phyloP scores from a whole-genome alignment of 441 rosid species.

The Flueggea neowawraea region DNA sequence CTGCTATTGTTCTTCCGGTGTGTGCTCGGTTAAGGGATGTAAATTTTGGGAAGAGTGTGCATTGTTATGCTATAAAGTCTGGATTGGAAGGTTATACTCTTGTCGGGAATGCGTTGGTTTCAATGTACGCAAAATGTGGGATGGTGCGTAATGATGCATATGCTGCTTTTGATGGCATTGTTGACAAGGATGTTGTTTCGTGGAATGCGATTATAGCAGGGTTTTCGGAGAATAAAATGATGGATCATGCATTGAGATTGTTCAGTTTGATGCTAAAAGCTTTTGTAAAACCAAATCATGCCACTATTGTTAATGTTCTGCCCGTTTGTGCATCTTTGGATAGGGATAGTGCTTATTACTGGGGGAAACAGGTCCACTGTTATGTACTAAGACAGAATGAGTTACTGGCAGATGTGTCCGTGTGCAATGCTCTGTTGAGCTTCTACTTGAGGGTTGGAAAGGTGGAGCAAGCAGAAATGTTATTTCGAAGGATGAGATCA shows the following conservation, averaged over 20 bases:
- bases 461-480: slow-evolving; percentile 46
- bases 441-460: slow-evolving; percentile 61
- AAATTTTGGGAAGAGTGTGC: slow-evolving; percentile 48
- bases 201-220: slow-evolving; percentile 93
- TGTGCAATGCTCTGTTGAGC: slow-evolving; percentile 73
- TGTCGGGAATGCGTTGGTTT: slow-evolving; percentile 73
- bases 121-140: slow-evolving; percentile 82
- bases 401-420: slow-evolving; percentile 43
- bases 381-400: slow-evolving; percentile 48
- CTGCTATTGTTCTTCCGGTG: slow-evolving; percentile 65
- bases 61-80: slow-evolving; percentile 48
- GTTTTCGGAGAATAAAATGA: slow-evolving; percentile 63
- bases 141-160: slow-evolving; percentile 41
- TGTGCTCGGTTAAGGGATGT: slow-evolving; percentile 56
- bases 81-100: slow-evolving; percentile 62
- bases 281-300: slow-evolving; percentile 47
- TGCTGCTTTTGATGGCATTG: slow-evolving; percentile 48
- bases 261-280: slow-evolving; percentile 59
- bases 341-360: slow-evolving; percentile 27
- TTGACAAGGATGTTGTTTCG: slow-evolving; percentile 76
- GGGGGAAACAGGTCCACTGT: slow-evolving; percentile 68
- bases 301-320: slow-evolving; percentile 54
- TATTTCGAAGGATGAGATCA: slow-evolving; percentile 54
- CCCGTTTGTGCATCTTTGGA: slow-evolving; percentile 58
- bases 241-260: slow-evolving; percentile 43